phyloP scores from a whole-genome alignment of 805 yeast genomes.

The Candida quercuum region DNA sequence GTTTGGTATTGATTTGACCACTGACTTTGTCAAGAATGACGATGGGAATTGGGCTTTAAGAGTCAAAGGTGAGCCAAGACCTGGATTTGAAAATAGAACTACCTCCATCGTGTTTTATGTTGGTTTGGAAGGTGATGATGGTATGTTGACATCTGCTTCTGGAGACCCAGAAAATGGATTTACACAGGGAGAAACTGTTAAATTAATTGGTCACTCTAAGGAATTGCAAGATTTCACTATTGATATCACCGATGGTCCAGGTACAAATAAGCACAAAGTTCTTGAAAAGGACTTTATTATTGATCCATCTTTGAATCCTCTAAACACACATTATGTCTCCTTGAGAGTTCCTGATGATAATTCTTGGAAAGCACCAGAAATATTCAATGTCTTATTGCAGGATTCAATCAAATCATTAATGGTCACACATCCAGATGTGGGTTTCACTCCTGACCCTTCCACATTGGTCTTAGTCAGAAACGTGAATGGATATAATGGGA shows the following conservation, averaged over 20 bases:
- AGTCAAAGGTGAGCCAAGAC: constrained; percentile 58
- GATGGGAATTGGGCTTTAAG: constrained; percentile 81
- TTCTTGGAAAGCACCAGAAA: constrained; percentile 74
- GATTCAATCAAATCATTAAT: constrained; percentile 54
- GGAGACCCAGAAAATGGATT: constrained; percentile 23
- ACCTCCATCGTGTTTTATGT: constrained; percentile 74
- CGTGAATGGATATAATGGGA: constrained; percentile 58
- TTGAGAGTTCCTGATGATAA: constrained; percentile 65
- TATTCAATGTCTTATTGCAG: constrained; percentile 62
- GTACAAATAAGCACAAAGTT: constrained; percentile 38
- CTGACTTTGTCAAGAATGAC: constrained; percentile 69
- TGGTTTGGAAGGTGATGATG: constrained; percentile 62
- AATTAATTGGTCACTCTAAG: constrained; percentile 47
- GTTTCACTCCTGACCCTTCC: constrained; percentile 30
- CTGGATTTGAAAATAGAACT: constrained; percentile 40
- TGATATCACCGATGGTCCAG: constrained; percentile 51
- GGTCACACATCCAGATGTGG: constrained; percentile 18
- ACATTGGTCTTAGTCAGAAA: constrained; percentile 53
- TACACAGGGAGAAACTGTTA: constrained; percentile 30
- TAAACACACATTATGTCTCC: constrained; percentile 58
- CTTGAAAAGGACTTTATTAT: constrained; percentile 24
- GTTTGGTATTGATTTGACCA: constrained; percentile 54
- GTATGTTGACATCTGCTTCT: constrained; percentile 36
- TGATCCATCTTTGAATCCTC: constrained; percentile 48
- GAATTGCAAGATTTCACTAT: constrained; percentile 66